phyloP scores from a whole-genome alignment of 1,284 basidiomycete genomes.

The Leccinum pachyderme region DNA sequence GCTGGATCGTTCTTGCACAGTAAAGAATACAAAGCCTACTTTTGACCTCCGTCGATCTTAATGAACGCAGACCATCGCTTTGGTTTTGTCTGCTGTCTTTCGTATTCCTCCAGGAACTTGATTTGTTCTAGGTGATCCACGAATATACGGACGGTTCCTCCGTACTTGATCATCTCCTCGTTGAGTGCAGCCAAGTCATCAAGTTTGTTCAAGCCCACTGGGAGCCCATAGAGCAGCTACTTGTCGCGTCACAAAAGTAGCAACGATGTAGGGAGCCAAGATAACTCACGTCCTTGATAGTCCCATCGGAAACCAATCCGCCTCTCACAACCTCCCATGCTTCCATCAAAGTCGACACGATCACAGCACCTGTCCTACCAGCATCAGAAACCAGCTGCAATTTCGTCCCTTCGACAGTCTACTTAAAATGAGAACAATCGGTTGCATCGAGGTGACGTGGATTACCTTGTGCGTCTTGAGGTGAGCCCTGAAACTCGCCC shows the following conservation, averaged over 20 bases:
- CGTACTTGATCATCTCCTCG: slow-evolving; percentile 50
- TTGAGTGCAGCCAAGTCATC: slow-evolving; percentile 65
- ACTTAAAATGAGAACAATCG: slow-evolving; percentile 8
- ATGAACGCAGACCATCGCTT: slow-evolving; percentile 75
- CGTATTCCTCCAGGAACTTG: slow-evolving; percentile 58
- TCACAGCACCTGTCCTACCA: slow-evolving; percentile 56
- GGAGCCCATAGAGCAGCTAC: slow-evolving; percentile 80
- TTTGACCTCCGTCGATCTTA: slow-evolving; percentile 77
- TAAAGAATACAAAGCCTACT: slow-evolving; percentile 45
- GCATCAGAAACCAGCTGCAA: slow-evolving; percentile 62
- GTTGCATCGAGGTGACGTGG: slow-evolving; percentile 1
- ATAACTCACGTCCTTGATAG: slow-evolving; percentile 66
- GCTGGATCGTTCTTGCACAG: not conserved
- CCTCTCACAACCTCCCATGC: slow-evolving; percentile 71
- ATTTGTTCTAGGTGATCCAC: slow-evolving; percentile 79
- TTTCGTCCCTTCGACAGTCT: slow-evolving; percentile 74
- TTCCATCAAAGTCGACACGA: slow-evolving; percentile 81
- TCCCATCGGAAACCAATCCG: slow-evolving; percentile 71
- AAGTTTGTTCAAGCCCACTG: slow-evolving; percentile 69
- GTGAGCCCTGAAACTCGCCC: slow-evolving; percentile 75
- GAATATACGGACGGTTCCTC: slow-evolving; percentile 62
- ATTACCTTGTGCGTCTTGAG: slow-evolving; percentile 80
- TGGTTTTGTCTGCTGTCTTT: slow-evolving; percentile 38
- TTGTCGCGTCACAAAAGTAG: slow-evolving; percentile 4
- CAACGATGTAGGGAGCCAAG: not conserved